Conservation (phyloP, 331 rosid genomes). For the Quercus phellos region DNA sequence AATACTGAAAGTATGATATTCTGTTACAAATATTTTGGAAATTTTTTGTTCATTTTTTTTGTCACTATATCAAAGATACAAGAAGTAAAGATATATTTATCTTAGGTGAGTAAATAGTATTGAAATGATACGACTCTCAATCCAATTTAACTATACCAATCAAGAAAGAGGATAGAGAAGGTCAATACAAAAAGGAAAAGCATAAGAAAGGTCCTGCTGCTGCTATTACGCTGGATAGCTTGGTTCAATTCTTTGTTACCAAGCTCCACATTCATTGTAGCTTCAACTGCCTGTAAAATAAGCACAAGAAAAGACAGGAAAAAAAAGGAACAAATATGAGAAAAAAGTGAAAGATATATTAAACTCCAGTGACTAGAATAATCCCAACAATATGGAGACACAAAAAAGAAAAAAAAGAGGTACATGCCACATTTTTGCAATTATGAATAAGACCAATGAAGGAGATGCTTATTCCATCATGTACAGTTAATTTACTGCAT, state of each 20-base stretch:
- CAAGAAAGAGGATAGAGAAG: constrained; percentile 78
- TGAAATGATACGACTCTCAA: neutral
- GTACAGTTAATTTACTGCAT: neutral
- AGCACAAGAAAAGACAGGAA: neutral
- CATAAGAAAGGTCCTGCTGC: constrained; percentile 90
- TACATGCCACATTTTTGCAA: neutral
- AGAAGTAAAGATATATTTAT: neutral
- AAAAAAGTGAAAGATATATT: neutral
- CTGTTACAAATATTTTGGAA: neutral
- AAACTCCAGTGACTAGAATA: neutral
- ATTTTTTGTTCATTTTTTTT: too few relatives aligned
- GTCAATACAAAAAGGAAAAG: constrained; percentile 84
- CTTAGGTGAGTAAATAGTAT: neutral
- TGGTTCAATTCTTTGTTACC: constrained; percentile 93
- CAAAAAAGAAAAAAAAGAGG: neutral
- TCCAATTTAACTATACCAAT: constrained; percentile 70
- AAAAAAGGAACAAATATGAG: neutral
- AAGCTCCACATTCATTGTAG: constrained; percentile 80
- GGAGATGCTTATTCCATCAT: neutral
- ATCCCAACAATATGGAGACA: neutral
- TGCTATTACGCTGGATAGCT: constrained; percentile 76
- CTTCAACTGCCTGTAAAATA: constrained; percentile 75
- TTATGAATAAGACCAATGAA: neutral
- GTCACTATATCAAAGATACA: neutral
- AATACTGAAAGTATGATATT: neutral